Evolutionary conservation across 805 yeast genomes (phyloP).

Genomic region (Komagataella kurtzmanii): DNA sequence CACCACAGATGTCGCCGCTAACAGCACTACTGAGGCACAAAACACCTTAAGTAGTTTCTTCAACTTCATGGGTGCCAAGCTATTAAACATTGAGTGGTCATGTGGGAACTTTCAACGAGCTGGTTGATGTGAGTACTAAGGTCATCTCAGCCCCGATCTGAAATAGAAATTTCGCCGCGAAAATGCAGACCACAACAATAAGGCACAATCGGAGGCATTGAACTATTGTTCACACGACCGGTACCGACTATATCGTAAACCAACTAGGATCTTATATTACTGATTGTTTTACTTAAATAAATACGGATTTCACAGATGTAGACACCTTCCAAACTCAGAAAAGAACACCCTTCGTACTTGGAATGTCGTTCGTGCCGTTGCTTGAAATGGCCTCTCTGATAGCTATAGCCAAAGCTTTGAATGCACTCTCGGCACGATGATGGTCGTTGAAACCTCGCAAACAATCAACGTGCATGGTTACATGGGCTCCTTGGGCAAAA

Average conservation of each 20-base stretch:
- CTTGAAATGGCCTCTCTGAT: slow-evolving; percentile 71
- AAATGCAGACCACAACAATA: not conserved
- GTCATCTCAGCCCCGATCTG: not conserved
- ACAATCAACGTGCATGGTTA: slow-evolving; percentile 91
- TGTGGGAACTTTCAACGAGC: not conserved
- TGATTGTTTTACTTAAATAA: not conserved
- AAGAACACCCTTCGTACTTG: slow-evolving; percentile 92
- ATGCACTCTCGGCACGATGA: slow-evolving; percentile 92
- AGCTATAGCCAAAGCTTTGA: slow-evolving; percentile 92
- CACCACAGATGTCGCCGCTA: not conserved
- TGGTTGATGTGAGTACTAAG: not conserved
- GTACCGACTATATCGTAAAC: not conserved
- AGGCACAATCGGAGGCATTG: not conserved
- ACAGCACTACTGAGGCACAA: not conserved
- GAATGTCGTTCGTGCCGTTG: slow-evolving; percentile 84
- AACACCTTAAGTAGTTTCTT: not conserved
- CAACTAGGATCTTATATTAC: not conserved
- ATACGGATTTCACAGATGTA: not conserved
- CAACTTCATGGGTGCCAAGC: not conserved
- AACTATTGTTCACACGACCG: not conserved
- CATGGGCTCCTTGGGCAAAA: slow-evolving; percentile 83
- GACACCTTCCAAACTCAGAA: slow-evolving; percentile 22
- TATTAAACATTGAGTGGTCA: not conserved
- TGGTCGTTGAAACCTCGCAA: slow-evolving; percentile 91
- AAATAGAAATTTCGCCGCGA: not conserved